These are phyloP conservation scores for Mucor sp. DNA, from an alignment of 371 early-diverging fungal species.

Conservation along the genomic window DNA sequence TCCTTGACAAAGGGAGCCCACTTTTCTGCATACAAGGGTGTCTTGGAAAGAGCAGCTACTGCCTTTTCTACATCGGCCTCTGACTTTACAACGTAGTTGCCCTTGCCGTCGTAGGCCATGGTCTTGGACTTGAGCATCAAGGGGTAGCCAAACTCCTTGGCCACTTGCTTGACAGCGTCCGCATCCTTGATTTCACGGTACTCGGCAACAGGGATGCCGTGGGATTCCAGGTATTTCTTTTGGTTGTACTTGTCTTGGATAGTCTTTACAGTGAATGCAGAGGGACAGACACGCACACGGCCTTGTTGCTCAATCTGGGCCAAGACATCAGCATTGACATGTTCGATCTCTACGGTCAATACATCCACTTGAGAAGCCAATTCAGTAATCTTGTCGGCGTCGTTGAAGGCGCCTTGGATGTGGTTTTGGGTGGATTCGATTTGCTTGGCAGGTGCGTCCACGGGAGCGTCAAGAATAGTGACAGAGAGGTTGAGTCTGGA, in stretches of 20 bases:
- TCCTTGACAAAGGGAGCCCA: constrained; percentile 93
- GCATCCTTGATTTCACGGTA: constrained; percentile 61
- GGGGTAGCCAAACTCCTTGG: constrained; percentile 81
- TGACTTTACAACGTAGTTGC: constrained; percentile 82
- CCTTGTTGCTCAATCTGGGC: constrained; percentile 60
- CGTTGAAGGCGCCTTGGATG: constrained; percentile 82
- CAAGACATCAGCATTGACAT: constrained; percentile 84
- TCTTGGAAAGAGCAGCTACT: constrained; percentile 52
- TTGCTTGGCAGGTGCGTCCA: constrained; percentile 85
- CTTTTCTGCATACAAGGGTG: constrained; percentile 86
- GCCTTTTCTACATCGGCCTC: constrained; percentile 68
- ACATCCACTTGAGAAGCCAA: constrained; percentile 78
- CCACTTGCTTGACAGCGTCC: constrained; percentile 57
- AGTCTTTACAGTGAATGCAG: constrained; percentile 76
- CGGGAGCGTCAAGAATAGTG: constrained; percentile 78
- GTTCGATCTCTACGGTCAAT: constrained; percentile 96
- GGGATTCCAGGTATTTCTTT: constrained; percentile 69
- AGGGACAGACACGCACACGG: constrained; percentile 67
- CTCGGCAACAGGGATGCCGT: constrained; percentile 74
- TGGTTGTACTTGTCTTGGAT: constrained; percentile 97
- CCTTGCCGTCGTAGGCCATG: constrained; percentile 95
- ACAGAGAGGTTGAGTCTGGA: constrained; percentile 85
- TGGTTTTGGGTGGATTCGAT: constrained; percentile 71
- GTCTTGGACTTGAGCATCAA: constrained; percentile 93
- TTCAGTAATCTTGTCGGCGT: constrained; percentile 71